A percentile compares a stretch with the other conserved stretches of the same genome.
Evolutionary conservation across 1,139 yeast genomes (phyloP).

Genomic region (Taphrina flavorubra): DNA sequence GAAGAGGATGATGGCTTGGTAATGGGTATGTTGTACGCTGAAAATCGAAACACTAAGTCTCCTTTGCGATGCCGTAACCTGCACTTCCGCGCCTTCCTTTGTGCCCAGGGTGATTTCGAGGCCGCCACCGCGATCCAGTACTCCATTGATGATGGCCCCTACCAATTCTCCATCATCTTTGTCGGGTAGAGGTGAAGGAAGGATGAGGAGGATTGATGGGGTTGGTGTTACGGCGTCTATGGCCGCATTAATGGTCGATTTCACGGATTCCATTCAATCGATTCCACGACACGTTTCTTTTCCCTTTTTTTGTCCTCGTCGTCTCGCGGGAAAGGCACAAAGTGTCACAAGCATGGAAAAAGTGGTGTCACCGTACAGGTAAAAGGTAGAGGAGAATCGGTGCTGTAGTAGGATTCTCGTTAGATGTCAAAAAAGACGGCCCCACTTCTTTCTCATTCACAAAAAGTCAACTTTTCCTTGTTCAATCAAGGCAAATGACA

Average conservation of each 20-base stretch:
- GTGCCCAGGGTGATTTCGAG: neutral
- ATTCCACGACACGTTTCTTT: too few species aligned
- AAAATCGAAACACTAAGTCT: neutral
- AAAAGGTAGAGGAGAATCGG: too few species aligned
- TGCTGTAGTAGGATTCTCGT: too few species aligned
- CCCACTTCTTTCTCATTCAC: neutral
- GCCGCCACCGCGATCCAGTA: neutral
- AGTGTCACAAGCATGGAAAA: too few species aligned
- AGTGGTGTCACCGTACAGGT: too few species aligned
- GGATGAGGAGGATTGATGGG: neutral
- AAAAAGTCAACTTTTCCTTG: neutral
- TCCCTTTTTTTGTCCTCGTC: too few species aligned
- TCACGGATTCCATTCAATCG: neutral
- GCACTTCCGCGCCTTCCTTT: neutral
- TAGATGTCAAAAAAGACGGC: too few species aligned
- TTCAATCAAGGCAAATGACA: too few species aligned
- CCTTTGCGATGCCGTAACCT: neutral
- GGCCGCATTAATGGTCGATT: neutral
- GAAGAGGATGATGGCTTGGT: conserved; percentile 26
- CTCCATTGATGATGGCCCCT: neutral
- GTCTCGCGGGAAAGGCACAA: too few species aligned
- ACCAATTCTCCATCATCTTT: neutral
- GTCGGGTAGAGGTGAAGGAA: neutral
- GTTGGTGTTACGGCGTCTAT: neutral
- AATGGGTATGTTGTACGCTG: conserved; percentile 27